Base-by-base conservation (phyloP, 2,329 filamentous ascomycete species). In the Alternaria sp. region DNA sequence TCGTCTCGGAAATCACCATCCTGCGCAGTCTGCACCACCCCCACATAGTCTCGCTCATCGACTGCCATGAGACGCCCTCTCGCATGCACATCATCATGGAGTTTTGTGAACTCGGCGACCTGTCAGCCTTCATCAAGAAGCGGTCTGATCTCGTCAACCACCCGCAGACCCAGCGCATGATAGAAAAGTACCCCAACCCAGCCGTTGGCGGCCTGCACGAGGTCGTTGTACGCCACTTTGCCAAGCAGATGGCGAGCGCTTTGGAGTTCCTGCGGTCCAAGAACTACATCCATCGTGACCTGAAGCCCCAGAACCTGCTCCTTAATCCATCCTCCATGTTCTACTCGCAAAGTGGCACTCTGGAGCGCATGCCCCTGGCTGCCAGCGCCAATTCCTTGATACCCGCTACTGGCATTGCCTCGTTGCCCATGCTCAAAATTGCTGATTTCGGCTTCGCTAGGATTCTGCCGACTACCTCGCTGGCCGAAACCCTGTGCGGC, bases 21-120 rank as follows among this genome's bases (percentile, higher is more conserved):
- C 88, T 99, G 73, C 95, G 95, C 79, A 91, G 88, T 64, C 86
- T 99, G 28, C 91, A 95, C 59, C 95, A 99, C 79, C 95, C 95
- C 28, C 95, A 99, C 75, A 97, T 99, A 69, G 95, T 98, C 67
- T 91, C 93, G 68, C 88, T 99, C 46, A 93, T 97, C 81, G 92
- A 97, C 79, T 97, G 93, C 81, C 86, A 94, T 77, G 93, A 98
- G 78, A 90, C 92, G 0, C 82, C 87, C 3, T 89, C 89, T 23
- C 91, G 96, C 73, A 97, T 98, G 80, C 95, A 99, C 79, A 86
- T 99, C 58, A 89, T 98, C 63, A 99, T 98, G 94, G 95, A 99
- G 80, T 98, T 96, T 80, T 98, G 95, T 80, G 92, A 96, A 75
- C 85, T 99, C 39, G 94, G 95, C 23, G 95, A 99, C 74, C 81